Evolutionary conservation across 495 filamentous ascomycete genomes (phyloP).

Genomic region (Trichoderma parareesei): DNA sequence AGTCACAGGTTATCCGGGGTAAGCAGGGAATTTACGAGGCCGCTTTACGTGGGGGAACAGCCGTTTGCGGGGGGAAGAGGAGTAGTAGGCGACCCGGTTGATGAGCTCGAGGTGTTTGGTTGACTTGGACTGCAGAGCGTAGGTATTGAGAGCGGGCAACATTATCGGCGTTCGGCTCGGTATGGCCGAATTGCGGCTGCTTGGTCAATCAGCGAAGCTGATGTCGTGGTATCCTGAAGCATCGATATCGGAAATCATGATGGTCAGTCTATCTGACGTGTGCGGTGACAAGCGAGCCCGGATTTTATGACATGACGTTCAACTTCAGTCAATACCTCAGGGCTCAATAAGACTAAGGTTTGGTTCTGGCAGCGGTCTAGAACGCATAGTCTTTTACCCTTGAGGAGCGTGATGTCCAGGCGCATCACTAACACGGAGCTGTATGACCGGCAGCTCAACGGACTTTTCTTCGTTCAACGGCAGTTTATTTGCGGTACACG

Average conservation of each 20-base stretch:
- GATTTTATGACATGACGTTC: too few relatives aligned
- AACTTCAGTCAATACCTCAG: too few relatives aligned
- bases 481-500: too few relatives aligned
- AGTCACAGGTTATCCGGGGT: background rate
- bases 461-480: too few relatives aligned
- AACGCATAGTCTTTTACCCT: too few relatives aligned
- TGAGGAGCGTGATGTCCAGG: too few relatives aligned
- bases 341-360: background rate
- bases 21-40: background rate
- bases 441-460: too few relatives aligned
- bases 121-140: background rate
- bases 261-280: too few relatives aligned
- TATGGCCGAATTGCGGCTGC: background rate
- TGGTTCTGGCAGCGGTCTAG: background rate
- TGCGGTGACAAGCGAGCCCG: too few relatives aligned
- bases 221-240: too few relatives aligned
- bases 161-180: background rate
- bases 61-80: background rate
- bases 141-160: background rate
- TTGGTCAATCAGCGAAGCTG: background rate
- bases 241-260: too few relatives aligned
- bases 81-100: background rate
- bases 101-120: background rate
- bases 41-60: slow-evolving; percentile 5
- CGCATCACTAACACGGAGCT: too few relatives aligned